Evolutionary conservation across 1,139 yeast genomes (phyloP), one percentile per base, ranked within the genome.

Genomic region (Entelexis paramagnoliae): DNA sequence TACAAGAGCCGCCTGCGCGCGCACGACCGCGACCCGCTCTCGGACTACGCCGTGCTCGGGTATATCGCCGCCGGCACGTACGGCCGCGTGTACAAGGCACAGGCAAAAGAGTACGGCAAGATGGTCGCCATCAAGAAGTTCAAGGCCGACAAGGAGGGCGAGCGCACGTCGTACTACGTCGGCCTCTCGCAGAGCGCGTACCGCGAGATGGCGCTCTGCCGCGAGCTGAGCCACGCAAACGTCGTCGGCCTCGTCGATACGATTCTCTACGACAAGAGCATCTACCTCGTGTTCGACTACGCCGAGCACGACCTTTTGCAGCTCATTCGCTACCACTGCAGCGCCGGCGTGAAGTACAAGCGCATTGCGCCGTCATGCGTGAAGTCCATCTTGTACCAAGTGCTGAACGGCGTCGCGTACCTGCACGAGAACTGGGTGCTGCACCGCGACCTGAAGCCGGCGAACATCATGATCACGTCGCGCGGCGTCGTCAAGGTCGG

Each of bases 31-130:
- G 80, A 86, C 6, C 95, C 91, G 2, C 69, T 87, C 29, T 81
- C 83, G 46, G 83, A 83, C 59, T 91, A 89, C 66, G 89, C 83
- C 57, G 83, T 93, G 56, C 71, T 87, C 32, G 99, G 99, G 0
- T 91, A 91, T 67, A 93, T 91, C 56, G 98, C 98, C 0, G 96
- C 98, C 0, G 99, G 99, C 38, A 91, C 99, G 0, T 91, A 91
- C 66, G 99, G 99, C 26, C 62, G 93, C 59, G 99, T 91, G 29
- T 93, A 88, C 70, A 91, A 91, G 65, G 97, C 97, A 16, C 77
- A 76, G 58, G 70, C 38, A 8, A 33, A 36, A 35, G 49, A 41
- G 17, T 40, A 24, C 22, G 41, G 43, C 17, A 19, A 39, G 26
- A 14, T 53, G 3, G 59, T 56, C 17, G 98, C 98, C n/a, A 89